Percentiles rank a stretch among this genome's conserved stretches.
phyloP scores from a whole-genome alignment of 441 rosid species.

The Mallotus japonicus region DNA sequence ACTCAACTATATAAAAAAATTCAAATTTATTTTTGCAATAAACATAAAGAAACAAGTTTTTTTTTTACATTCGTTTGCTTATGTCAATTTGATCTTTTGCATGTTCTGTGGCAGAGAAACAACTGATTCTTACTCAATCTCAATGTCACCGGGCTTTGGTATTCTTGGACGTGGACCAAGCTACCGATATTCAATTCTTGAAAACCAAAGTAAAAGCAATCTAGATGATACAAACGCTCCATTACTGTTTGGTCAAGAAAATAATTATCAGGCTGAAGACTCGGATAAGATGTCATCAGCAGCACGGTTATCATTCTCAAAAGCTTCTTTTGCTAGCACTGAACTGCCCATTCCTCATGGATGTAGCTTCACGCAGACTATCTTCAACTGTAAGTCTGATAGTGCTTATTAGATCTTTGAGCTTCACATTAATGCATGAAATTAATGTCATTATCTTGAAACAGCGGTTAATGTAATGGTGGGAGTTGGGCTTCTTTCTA shows the following conservation, averaged over 20 bases:
- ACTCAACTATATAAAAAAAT: too few species aligned
- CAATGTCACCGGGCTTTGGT: conserved; percentile 63
- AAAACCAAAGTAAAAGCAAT: conserved; percentile 36
- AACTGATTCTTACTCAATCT: conserved; percentile 37
- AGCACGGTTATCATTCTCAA: conserved; percentile 54
- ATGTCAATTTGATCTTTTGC: background rate
- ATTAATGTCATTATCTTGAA: conserved; percentile 14
- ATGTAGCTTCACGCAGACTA: conserved; percentile 75
- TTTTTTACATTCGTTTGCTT: background rate
- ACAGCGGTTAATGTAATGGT: conserved; percentile 79
- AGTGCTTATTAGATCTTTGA: background rate
- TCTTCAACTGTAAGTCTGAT: conserved; percentile 64
- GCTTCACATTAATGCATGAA: background rate
- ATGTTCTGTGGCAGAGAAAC: conserved; percentile 1
- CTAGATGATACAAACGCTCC: conserved; percentile 51
- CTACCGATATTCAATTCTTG: conserved; percentile 34
- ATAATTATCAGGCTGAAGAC: conserved; percentile 31
- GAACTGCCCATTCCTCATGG: conserved; percentile 65
- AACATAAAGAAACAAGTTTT: too few species aligned
- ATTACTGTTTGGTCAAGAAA: conserved; percentile 47
- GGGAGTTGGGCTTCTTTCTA: conserved; percentile 88
- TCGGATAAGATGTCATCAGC: conserved; percentile 45
- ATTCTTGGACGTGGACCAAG: conserved; percentile 37
- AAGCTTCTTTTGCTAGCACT: conserved; percentile 53
- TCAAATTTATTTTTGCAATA: too few species aligned